Percentiles rank a stretch among this genome's conserved stretches.
Conservation (phyloP, 345 rosid genomes). For the Heritiera littoralis region DNA sequence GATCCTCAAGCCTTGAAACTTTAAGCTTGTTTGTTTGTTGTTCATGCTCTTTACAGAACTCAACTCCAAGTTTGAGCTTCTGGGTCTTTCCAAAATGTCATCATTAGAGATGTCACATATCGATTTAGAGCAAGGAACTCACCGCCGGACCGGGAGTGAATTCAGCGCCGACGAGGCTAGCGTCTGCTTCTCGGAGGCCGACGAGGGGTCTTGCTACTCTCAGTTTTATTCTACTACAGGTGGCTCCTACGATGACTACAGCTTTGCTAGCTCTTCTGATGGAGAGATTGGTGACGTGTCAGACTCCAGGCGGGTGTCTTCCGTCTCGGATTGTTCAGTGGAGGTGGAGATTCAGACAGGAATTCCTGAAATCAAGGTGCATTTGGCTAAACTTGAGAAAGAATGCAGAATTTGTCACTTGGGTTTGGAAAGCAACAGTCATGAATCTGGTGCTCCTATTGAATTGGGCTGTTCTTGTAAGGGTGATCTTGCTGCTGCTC, state of each 20-base stretch:
- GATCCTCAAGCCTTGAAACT: not conserved
- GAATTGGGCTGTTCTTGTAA: slow-evolving; percentile 93
- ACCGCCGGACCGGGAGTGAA: slow-evolving; percentile 46
- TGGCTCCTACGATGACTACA: slow-evolving; percentile 69
- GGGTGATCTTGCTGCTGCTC: slow-evolving; percentile 93
- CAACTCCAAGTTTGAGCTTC: slow-evolving; percentile 2
- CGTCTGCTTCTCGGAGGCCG: slow-evolving; percentile 78
- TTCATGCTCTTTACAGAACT: not conserved
- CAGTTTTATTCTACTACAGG: slow-evolving; percentile 81
- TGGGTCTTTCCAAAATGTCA: slow-evolving; percentile 23
- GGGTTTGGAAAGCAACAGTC: slow-evolving; percentile 67
- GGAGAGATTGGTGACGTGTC: slow-evolving; percentile 34
- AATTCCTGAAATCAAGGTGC: slow-evolving; percentile 43
- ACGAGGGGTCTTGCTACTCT: slow-evolving; percentile 76
- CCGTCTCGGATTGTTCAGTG: slow-evolving; percentile 62
- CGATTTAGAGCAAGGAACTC: slow-evolving; percentile 69
- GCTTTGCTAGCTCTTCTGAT: slow-evolving; percentile 49
- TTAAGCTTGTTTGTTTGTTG: not conserved
- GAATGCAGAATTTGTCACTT: slow-evolving; percentile 93
- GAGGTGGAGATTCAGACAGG: slow-evolving; percentile 44
- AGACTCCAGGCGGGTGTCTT: slow-evolving; percentile 59
- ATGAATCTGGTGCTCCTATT: slow-evolving; percentile 64
- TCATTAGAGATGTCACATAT: slow-evolving; percentile 42
- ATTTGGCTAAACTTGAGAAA: slow-evolving; percentile 47
- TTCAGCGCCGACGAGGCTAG: slow-evolving; percentile 40